phyloP scores from a whole-genome alignment of 495 filamentous ascomycete genomes.

The Tuber magnatum region DNA sequence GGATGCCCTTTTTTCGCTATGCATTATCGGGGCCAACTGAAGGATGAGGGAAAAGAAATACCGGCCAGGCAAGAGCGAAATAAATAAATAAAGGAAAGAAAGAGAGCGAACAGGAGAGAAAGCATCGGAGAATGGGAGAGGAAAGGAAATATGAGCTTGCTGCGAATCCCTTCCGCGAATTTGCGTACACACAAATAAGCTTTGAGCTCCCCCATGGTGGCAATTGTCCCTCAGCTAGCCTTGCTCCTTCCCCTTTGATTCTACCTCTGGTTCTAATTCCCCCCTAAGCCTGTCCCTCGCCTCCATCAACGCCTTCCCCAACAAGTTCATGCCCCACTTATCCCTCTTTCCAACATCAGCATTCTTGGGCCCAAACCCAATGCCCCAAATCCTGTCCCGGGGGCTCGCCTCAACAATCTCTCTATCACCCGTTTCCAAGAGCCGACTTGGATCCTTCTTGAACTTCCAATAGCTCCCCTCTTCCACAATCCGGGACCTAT shows the following conservation, averaged over 20 bases:
- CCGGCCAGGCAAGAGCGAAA: not conserved
- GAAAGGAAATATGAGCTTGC: not conserved
- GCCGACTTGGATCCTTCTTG: constrained; percentile 43
- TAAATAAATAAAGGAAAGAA: not conserved
- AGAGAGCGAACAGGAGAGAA: not conserved
- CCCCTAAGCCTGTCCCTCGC: constrained; percentile 24
- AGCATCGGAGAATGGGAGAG: not conserved
- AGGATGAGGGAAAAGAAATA: not conserved
- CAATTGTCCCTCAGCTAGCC: constrained; percentile 2
- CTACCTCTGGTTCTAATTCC: constrained; percentile 13
- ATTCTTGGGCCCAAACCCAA: constrained; percentile 52
- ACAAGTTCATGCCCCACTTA: constrained; percentile 60
- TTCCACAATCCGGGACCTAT: constrained; percentile 53
- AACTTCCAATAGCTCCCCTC: constrained; percentile 59
- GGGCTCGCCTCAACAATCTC: constrained; percentile 60
- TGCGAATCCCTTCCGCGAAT: not conserved
- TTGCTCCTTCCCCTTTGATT: constrained; percentile 6
- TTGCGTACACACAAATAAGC: not conserved
- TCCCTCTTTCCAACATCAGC: constrained; percentile 39
- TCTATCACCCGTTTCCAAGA: constrained; percentile 54
- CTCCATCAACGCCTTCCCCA: constrained; percentile 51
- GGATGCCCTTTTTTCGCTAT: not conserved
- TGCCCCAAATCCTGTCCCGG: constrained; percentile 59
- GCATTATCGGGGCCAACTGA: not conserved
- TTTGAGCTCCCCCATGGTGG: not conserved